These are phyloP conservation scores for Pythium phragmiticola DNA, from an alignment of 352 stramenopile species.

Conservation along the genomic window DNA sequence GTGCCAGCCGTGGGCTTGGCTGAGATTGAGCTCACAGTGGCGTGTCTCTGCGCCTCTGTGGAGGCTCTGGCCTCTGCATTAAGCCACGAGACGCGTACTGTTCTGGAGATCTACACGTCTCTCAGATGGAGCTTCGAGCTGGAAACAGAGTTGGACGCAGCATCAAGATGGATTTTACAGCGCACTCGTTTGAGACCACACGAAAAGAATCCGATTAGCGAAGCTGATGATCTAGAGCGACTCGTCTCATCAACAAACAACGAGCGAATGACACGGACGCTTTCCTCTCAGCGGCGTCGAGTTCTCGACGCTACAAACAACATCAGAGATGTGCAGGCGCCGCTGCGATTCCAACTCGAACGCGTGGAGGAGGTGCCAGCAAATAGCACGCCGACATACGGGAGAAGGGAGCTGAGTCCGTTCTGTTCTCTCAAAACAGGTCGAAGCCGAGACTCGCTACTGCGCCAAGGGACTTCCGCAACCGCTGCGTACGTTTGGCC, in stretches of 20 bases:
- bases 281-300: background rate
- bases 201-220: background rate
- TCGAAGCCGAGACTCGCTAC: conserved; percentile 29
- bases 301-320: background rate
- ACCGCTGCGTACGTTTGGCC: conserved; percentile 26
- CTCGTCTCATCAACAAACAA: background rate
- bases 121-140: background rate
- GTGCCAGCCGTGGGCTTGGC: no score
- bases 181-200: background rate
- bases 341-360: background rate
- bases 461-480: conserved; percentile 16
- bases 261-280: background rate
- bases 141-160: background rate
- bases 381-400: background rate
- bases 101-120: background rate
- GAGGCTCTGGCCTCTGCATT: background rate
- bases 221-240: background rate
- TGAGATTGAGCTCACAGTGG: background rate
- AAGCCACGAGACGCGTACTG: background rate
- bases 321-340: background rate
- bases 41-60: background rate
- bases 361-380: background rate
- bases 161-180: background rate
- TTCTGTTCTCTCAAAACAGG: conserved; percentile 1
- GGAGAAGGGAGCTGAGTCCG: background rate